Base-by-base conservation (phyloP, 208 protist species). In the Tritrichomonas musculus region DNA sequence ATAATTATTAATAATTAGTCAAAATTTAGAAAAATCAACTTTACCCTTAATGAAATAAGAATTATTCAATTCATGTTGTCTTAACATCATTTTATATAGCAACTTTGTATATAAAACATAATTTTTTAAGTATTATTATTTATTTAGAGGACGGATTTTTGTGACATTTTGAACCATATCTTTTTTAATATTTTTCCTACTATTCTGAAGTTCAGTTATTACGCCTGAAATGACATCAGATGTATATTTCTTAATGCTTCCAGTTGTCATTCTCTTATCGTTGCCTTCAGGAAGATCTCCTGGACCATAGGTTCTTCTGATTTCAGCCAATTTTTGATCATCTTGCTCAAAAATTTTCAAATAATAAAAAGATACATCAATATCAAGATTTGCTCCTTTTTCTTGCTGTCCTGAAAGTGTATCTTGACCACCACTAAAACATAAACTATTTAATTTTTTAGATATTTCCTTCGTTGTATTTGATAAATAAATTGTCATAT, bases 231-330 rank as follows among this genome's bases (percentile, higher is more conserved):
- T 33, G 9, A 84, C 41, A 53, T 84, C 73, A 13, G 25, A 36
- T 22, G 2, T 1, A 53, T 49, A n/a, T 44, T 84, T 84, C 73
- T 84, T 84, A 0, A 84, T 9, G 27, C 25, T 17, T 3, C 73
- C 73, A 2, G 73, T 47, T n/a, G 36, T 3, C 73, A 84, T 84
- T 84, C 73, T 49, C 20, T 84, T 69, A 25, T 69, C 73, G 14
- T 84, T 53, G 49, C 73, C 73, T 84, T 84, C 73, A 39, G 73
- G 36, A 44, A 84, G 73, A 25, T 53, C 73, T 49, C 73, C 73
- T 33, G 73, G 73, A 25, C 73, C 73, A 44, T 84, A 84, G 30
- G 20, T 30, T 20, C 36, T 8, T 25, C 27, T 27, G n/a, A 84
- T n/a, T 8, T 53, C 9, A n/a, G 20, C 41, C 25, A 47, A 49